Percentiles rank a stretch among this genome's conserved stretches.
Conservation (phyloP, 371 early-diverging fungal genomes). For the Dichotomocladium elegans region DNA sequence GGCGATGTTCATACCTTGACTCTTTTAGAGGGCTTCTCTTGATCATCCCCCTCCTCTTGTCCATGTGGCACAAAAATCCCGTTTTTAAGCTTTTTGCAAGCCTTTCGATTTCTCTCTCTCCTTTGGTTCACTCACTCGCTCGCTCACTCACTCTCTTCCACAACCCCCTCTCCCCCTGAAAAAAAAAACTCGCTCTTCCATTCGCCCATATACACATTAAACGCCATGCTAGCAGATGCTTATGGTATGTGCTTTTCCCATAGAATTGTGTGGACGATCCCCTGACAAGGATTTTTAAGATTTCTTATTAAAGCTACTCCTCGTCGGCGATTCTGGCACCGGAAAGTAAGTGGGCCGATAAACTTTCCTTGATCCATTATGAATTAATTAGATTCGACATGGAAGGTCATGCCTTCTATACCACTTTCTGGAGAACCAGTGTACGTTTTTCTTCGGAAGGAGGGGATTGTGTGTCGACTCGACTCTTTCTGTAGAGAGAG, state of each 20-base stretch:
- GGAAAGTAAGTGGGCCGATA: slow-evolving; percentile 61
- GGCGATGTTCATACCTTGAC: too few species aligned
- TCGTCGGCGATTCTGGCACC: slow-evolving; percentile 63
- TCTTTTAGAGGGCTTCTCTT: too few species aligned
- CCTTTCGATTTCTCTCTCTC: too few species aligned
- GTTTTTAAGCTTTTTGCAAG: too few species aligned
- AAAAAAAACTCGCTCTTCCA: too few species aligned
- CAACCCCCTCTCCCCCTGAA: background rate
- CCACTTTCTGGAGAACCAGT: slow-evolving; percentile 64
- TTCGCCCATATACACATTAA: too few species aligned
- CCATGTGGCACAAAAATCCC: too few species aligned
- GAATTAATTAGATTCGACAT: background rate
- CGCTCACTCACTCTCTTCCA: background rate
- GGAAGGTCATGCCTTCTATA: slow-evolving; percentile 61
- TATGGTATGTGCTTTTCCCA: slow-evolving; percentile 25
- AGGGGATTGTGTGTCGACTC: background rate
- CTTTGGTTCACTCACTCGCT: background rate
- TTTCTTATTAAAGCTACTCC: slow-evolving; percentile 55
- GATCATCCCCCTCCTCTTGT: too few species aligned
- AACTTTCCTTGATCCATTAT: background rate
- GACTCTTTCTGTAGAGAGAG: background rate
- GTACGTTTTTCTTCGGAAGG: slow-evolving; percentile 23
- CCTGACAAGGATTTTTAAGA: slow-evolving; percentile 19
- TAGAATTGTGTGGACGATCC: background rate
- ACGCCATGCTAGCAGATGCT: slow-evolving; percentile 44